These are phyloP conservation scores for Fusarium globosum DNA, from an alignment of 2,329 filamentous ascomycete genomes.

Conservation along the genomic window DNA sequence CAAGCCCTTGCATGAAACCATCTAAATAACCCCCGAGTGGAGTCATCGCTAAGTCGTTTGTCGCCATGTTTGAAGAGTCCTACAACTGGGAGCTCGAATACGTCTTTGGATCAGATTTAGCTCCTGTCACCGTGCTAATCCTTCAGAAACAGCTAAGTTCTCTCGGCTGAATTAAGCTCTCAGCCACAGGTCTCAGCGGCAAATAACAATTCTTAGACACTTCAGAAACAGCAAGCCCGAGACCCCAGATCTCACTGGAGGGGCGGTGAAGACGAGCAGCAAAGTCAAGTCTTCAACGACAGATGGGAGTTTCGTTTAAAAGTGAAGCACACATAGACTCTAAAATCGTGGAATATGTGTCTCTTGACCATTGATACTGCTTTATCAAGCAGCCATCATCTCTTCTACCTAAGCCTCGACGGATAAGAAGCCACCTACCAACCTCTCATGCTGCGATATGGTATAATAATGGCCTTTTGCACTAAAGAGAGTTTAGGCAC, in stretches of 20 bases:
- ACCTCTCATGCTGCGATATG: constrained; percentile 3
- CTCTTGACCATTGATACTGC: neutral
- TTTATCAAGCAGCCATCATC: constrained; percentile 11
- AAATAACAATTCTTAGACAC: too few relatives aligned
- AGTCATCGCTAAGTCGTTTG: neutral
- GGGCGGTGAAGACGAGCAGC: neutral
- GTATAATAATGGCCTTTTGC: neutral
- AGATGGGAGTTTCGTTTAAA: neutral
- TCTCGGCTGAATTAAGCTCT: too few relatives aligned
- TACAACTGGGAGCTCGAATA: neutral
- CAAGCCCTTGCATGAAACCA: neutral
- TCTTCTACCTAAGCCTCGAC: neutral
- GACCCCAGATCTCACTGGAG: neutral
- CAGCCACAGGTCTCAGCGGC: too few relatives aligned
- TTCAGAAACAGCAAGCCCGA: neutral
- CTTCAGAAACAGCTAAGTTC: neutral
- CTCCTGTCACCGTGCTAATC: neutral
- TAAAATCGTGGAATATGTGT: constrained; percentile 8
- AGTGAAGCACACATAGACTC: neutral
- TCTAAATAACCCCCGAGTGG: neutral
- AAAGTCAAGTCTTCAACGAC: too few relatives aligned
- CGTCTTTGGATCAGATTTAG: neutral
- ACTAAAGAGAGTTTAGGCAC: constrained; percentile 4
- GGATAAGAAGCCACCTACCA: neutral
- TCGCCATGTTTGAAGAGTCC: neutral